Percentiles rank a stretch among this genome's conserved stretches.
Conservation (phyloP, 352 stramenopile species). For the Globisporangium yorkense region DNA sequence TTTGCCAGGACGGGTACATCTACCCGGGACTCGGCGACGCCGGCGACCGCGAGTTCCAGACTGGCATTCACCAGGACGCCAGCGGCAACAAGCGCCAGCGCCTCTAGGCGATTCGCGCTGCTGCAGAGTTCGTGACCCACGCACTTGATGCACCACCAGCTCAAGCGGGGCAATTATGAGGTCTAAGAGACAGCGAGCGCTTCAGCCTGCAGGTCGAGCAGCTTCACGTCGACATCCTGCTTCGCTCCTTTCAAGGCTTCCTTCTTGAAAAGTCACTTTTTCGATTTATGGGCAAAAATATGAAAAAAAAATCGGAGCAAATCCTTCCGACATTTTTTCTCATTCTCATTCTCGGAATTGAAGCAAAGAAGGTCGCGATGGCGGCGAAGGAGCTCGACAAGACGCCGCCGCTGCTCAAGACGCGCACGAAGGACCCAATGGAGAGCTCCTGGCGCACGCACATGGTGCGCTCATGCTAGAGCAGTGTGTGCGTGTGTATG, state of each 20-base stretch:
- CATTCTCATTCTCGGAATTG: background rate
- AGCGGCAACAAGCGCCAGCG: constrained; percentile 53
- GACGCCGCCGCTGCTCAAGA: constrained; percentile 52
- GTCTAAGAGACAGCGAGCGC: no score
- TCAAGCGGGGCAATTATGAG: no score
- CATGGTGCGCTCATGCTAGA: constrained; percentile 39
- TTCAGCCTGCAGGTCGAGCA: no score
- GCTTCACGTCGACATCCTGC: no score
- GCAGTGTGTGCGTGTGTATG: background rate
- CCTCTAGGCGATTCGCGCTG: constrained; percentile 19
- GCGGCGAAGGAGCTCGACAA: constrained; percentile 15
- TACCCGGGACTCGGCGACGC: constrained; percentile 77
- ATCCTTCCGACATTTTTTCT: background rate
- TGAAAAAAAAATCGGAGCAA: background rate
- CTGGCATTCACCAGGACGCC: constrained; percentile 42
- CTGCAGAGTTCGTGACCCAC: no score
- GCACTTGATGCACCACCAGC: background rate
- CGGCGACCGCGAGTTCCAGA: constrained; percentile 82
- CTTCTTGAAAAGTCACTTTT: no score
- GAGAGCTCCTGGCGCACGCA: constrained; percentile 84
- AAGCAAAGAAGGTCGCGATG: constrained; percentile 9
- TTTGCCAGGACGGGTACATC: constrained; percentile 67
- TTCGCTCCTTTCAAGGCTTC: no score
- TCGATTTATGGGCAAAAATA: background rate
- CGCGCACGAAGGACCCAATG: constrained; percentile 74